Evolutionary conservation across 2,329 filamentous ascomycete species (phyloP), one percentile per base, ranked within the genome.

Genomic region (Tolypocladium cylindrosporum): DNA sequence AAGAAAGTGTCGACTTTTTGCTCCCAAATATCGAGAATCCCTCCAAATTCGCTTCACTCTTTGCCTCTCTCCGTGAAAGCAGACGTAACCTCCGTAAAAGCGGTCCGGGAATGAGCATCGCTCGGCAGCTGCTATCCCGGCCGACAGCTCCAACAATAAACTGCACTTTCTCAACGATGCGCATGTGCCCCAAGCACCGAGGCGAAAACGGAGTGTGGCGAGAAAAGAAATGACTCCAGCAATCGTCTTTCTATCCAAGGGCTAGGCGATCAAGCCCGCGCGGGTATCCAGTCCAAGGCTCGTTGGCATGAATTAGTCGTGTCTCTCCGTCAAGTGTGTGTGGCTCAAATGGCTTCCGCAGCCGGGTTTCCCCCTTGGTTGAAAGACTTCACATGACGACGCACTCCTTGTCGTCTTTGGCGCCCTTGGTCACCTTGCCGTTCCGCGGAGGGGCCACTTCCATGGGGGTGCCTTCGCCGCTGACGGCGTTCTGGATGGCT

Each of bases 401-500:
- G 66, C 82, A 85, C 56, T 83, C 79, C 69, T 81, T 83, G 59
- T 83, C 79, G 58, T 80, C 77, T 57, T 75, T 76, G 36, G 62
- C 69, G 31, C 64, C 72, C 67, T 83, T 84, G 67, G 73, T 76
- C 62, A 79, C 74, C 66, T 83, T 84, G 59, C 72, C 74, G 61
- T 71, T 77, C 39, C 77, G 75, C 6, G 79, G 74, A n/a, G 80
- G 72, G 14, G 73, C 80, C 16, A 82, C 79, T 10, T 83, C 81
- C 79, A 83, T 83, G 0, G 81, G 78, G 1, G 72, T 79, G 7
- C 79, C 79, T 37, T 70, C 65, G 31, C 80, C 81, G 62, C 78
- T 83, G 37, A 92, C 89, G 13, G 94, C 93, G 10, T 89, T 88
- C 61, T 89, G 84, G 61, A 99, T 99, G 45, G 91, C 90, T 24